phyloP scores from a whole-genome alignment of 1,139 yeast genomes.

The Yamadazyma sp. region DNA sequence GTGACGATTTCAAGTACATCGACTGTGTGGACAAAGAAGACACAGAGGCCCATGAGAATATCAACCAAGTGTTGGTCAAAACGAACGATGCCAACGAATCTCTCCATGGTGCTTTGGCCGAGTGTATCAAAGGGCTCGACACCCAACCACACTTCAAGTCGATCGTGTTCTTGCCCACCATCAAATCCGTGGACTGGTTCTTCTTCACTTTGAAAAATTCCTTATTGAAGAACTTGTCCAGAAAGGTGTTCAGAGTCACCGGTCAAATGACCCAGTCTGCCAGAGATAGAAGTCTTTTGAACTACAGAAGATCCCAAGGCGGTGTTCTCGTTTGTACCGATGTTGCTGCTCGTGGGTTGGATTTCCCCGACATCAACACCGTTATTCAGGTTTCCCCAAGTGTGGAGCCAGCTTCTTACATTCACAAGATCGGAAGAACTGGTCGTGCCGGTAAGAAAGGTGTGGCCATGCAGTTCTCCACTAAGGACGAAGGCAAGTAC shows the following conservation, averaged over 20 bases:
- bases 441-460: conserved; percentile 92
- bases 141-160: conserved; percentile 56
- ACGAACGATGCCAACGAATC: conserved; percentile 51
- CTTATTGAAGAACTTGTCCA: conserved; percentile 9
- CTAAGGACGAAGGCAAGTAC: conserved; percentile 49
- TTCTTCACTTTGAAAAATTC: conserved; percentile 18
- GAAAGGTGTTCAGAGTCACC: conserved; percentile 41
- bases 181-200: conserved; percentile 58
- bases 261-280: conserved; percentile 70
- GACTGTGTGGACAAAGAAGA: conserved; percentile 78
- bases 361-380: conserved; percentile 80
- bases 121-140: conserved; percentile 27
- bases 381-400: conserved; percentile 83
- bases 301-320: conserved; percentile 49
- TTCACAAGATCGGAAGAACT: conserved; percentile 95
- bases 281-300: conserved; percentile 58
- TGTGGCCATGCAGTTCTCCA: conserved; percentile 53
- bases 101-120: conserved; percentile 53
- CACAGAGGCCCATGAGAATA: conserved; percentile 78
- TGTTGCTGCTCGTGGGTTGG: conserved; percentile 97
- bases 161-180: conserved; percentile 81
- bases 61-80: conserved; percentile 62
- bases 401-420: conserved; percentile 69
- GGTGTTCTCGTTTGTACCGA: conserved; percentile 81
- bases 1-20: conserved; percentile 61